Base-by-base conservation (phyloP, 768 basidiomycete genomes). In the Pleurotus tuber-regium region DNA sequence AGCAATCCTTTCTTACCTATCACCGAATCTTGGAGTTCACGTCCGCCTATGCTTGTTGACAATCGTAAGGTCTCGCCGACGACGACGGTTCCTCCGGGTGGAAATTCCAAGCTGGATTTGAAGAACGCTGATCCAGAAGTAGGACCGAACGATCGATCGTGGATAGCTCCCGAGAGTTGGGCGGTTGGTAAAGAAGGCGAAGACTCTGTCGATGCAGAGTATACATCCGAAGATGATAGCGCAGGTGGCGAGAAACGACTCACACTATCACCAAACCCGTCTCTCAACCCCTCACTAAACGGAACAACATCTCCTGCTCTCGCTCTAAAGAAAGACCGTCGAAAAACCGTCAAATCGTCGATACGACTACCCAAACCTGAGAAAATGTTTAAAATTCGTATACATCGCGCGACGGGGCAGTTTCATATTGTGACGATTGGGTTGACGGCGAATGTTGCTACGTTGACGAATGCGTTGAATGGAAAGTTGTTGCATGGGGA, bases 81-180 rank as follows among this genome's bases (percentile, higher is more conserved):
- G 60, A 76, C 75, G 3, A 54, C 69, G 24, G 56, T 55, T 25
- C 53, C 43, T 31, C 42, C 54, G 28, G 53, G 56, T 5, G 49
- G 48, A 50, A 44, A 43, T 11, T 46, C 46, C 19, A 51, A 58
- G 18, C 23, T 40, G 35, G 50, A 42, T 25, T 23, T 42, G 12
- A 12, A 25, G 21, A 39, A n/a, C 4, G 38, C 33, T 21, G 53
- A 43, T 41, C 44, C 39, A 19, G 30, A 19, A 8, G 39, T 28
- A 7, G n/a, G 25, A 12, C 8, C 16, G 38, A 49, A 64, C 43
- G 56, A 70, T 56, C 61, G 71, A 29, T 63, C 66, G 18, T 92
- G 89, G 89, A 78, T 67, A 2, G 71, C 89, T 4, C 89, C 89
- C 1, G 80, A 90, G 60, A 89, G 87, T 50, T 91, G 89, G 89